Conservation (phyloP, 208 protist genomes). For the Crithidia expoeki region DNA sequence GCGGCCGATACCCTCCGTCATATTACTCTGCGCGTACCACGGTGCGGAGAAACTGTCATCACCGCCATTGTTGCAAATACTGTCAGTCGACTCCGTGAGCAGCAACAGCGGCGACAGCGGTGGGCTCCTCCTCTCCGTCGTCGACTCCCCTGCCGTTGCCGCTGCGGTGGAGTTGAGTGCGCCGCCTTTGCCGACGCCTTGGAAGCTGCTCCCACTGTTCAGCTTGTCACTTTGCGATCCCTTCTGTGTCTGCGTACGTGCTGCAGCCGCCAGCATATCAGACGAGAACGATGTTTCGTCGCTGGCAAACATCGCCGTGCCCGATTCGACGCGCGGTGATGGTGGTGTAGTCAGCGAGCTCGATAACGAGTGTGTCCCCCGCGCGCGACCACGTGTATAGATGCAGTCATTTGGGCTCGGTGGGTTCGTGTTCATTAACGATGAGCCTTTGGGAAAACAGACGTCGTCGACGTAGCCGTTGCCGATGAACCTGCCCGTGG, state of each 20-base stretch:
- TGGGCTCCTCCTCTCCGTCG: not conserved
- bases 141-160: not conserved
- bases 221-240: not conserved
- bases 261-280: not conserved
- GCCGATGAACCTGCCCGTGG: not conserved
- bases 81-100: slow-evolving; percentile 20
- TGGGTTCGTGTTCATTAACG: slow-evolving; percentile 11
- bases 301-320: slow-evolving; percentile 11
- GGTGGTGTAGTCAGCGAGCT: not conserved
- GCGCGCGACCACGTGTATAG: not conserved
- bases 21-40: not conserved
- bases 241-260: not conserved
- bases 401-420: slow-evolving; percentile 13
- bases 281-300: slow-evolving; percentile 6
- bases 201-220: not conserved
- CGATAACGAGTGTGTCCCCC: not conserved
- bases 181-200: not conserved
- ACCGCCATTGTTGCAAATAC: not conserved
- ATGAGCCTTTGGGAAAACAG: not conserved
- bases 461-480: not conserved
- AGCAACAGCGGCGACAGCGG: slow-evolving; percentile 25
- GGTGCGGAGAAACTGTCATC: not conserved
- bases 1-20: not conserved
- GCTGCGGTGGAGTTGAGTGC: not conserved
- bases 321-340: not conserved